Percentiles rank a stretch among this genome's conserved stretches.
phyloP scores from a whole-genome alignment of 495 filamentous ascomycete species.

The Penicillium cinerascens region DNA sequence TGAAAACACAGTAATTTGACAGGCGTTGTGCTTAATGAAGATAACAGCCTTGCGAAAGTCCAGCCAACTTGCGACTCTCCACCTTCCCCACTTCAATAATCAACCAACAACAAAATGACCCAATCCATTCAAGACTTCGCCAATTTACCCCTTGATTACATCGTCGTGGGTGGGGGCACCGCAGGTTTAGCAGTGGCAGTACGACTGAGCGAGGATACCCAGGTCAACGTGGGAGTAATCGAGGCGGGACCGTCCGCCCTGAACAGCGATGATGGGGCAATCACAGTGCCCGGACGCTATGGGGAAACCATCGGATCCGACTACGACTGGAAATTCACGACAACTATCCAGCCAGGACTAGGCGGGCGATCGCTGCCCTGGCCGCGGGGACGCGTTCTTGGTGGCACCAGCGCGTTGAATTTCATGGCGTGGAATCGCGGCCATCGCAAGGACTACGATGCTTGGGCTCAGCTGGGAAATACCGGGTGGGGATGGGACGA shows the following conservation, averaged over 20 bases:
- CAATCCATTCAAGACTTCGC: neutral
- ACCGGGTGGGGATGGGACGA: slow-evolving; percentile 15
- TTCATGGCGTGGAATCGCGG: slow-evolving; percentile 51
- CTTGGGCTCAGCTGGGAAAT: slow-evolving; percentile 14
- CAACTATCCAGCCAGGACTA: slow-evolving; percentile 33
- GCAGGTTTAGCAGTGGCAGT: slow-evolving; percentile 35
- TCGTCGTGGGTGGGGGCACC: slow-evolving; percentile 38
- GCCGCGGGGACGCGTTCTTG: slow-evolving; percentile 38
- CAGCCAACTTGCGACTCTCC: neutral
- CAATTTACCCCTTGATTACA: slow-evolving; percentile 32
- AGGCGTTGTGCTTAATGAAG: too few relatives aligned
- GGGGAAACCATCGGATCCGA: slow-evolving; percentile 36
- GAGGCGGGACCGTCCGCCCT: slow-evolving; percentile 43
- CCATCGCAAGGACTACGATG: slow-evolving; percentile 37
- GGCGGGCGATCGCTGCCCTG: slow-evolving; percentile 32
- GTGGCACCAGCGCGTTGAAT: slow-evolving; percentile 45
- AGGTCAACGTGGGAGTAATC: slow-evolving; percentile 41
- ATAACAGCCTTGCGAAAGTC: neutral
- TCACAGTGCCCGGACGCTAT: slow-evolving; percentile 41
- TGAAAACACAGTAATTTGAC: too few relatives aligned
- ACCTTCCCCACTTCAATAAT: neutral
- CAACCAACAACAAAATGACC: slow-evolving; percentile 12
- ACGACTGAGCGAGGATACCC: slow-evolving; percentile 45
- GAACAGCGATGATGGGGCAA: slow-evolving; percentile 24
- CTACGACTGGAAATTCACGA: slow-evolving; percentile 47